Base-by-base conservation (phyloP, 2,329 filamentous ascomycete genomes). In the Calonectria leucothoes region DNA sequence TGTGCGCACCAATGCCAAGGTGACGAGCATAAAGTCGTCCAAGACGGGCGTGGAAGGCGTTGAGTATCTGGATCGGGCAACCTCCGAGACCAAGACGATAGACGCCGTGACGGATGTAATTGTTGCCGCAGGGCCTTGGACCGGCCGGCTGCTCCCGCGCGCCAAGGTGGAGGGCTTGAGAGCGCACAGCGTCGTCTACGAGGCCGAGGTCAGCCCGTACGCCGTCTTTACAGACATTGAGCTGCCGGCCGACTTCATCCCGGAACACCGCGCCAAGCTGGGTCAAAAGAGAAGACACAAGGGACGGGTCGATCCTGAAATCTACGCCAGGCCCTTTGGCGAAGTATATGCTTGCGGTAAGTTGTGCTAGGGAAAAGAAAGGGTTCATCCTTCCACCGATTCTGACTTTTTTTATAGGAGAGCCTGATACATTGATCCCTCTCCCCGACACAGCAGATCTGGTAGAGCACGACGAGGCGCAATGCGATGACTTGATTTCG, bases 271-370 rank as follows among this genome's bases (percentile, higher is more conserved):
- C 66, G 82, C 84, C 71, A 82, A 80, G 76, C 82, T 84, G 81
- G 88, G 86, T 72, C 87, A 89, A 81, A 87, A 86, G 85, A 86
- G 88, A 80, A 85, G 85, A 79, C 90, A 90, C 84, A 88, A 88
- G 72, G 89, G 92, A 33, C 90, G 90, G 23, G 95, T 95, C 15
- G 93, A 95, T 31, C 97, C 97, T 0, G 97, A 99, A 84, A 97
- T 98, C 75, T 99, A 99, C 82, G 94, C 97, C 0, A 90, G 97
- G 5, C 96, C 96, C 0, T 94, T 95, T 82, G 91, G 94, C 69
- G 96, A 98, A 82, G 93, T 98, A 14, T 99, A 99, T 83, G 96
- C 95, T 0, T 99, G 97, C 82, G 97, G 95, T 89, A 80, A 69
- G 86, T 82, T 6, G 8, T 48, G 25, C 10, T 33, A 11, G 10